Evolutionary conservation across 257 asterid species (phyloP), one percentile per base, ranked within the genome.

Genomic region (Craterostigma plantagineum): DNA sequence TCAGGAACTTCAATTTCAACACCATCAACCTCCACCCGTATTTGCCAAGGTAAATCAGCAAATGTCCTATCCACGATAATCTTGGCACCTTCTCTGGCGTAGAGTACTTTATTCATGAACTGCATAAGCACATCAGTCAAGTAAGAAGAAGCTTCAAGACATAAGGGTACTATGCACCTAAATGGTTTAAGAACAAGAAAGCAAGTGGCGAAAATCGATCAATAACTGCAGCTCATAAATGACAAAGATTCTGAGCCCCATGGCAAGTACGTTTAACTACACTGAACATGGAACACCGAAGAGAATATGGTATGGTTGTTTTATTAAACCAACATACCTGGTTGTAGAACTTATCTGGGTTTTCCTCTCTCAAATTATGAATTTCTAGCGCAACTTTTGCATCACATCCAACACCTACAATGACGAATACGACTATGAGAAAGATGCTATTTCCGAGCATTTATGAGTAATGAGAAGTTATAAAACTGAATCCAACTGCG

Each of bases 361-460:
- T 90, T 73, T 90, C 99, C 64, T 90, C 99, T 63, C 95, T 77
- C 61, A 90, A 53, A 64, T 90, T 90, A 65, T 90, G 99, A 53
- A 90, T 83, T 53, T 90, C 95, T 61, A 90, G 59, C 58, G 99
- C 95, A 70, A 90, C 99, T 70, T 90, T 90, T 38, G 99, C 99
- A 79, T 90, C 99, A 33, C 95, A 90, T 52, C 99, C 99, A 58
- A 90, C 95, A 64, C 99, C 99, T 90, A 67, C 46, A 68, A 23
- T 6, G 30, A 6, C 30, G 30, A 23, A 23, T 2, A 23, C 30
- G 6, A 6, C 30, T 23, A 23, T 23, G 30, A 2, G 30, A 6
- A 6, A 2, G 6, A 23, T 23, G 2, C 6, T 23, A 2, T 23
- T 6, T 2, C 30, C 2, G 6, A 2, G 30, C 30, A 23, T 23